These are phyloP conservation scores for Ceratocystis alfenasii DNA, from an alignment of 2,329 filamentous ascomycete genomes.

Conservation along the genomic window DNA sequence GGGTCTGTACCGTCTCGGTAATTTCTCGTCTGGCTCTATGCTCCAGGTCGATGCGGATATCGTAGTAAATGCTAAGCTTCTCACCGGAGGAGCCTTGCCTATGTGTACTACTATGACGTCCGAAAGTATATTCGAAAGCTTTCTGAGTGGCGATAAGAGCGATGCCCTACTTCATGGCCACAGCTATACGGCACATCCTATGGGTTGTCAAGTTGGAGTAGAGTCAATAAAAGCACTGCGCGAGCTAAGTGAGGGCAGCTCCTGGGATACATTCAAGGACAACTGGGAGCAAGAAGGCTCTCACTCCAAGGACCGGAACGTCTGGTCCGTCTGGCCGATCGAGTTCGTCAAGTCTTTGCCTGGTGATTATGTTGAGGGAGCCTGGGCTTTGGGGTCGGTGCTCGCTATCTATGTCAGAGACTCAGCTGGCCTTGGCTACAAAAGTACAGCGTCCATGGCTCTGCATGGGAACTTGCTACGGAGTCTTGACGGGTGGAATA, in stretches of 20 bases:
- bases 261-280: constrained; percentile 45
- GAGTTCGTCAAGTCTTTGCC: constrained; percentile 50
- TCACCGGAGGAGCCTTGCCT: constrained; percentile 69
- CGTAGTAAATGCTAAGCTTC: constrained; percentile 68
- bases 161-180: constrained; percentile 74
- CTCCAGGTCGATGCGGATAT: constrained; percentile 59
- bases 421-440: constrained; percentile 35
- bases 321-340: constrained; percentile 62
- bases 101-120: constrained; percentile 67
- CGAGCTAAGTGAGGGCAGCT: constrained; percentile 42
- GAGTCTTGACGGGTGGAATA: constrained; percentile 32
- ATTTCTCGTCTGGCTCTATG: constrained; percentile 57
- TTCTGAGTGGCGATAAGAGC: constrained; percentile 59
- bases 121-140: constrained; percentile 58
- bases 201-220: constrained; percentile 69
- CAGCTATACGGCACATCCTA: constrained; percentile 73
- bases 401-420: constrained; percentile 49
- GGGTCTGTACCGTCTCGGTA: constrained; percentile 68
- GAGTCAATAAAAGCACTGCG: constrained; percentile 50
- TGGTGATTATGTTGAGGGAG: constrained; percentile 43
- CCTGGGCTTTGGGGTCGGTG: constrained; percentile 64
- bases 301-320: constrained; percentile 23
- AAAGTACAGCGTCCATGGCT: constrained; percentile 35
- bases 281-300: constrained; percentile 32
- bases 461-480: constrained; percentile 32